Evolutionary conservation across 805 yeast genomes (phyloP).

Genomic region (Candida sphagnicola): DNA sequence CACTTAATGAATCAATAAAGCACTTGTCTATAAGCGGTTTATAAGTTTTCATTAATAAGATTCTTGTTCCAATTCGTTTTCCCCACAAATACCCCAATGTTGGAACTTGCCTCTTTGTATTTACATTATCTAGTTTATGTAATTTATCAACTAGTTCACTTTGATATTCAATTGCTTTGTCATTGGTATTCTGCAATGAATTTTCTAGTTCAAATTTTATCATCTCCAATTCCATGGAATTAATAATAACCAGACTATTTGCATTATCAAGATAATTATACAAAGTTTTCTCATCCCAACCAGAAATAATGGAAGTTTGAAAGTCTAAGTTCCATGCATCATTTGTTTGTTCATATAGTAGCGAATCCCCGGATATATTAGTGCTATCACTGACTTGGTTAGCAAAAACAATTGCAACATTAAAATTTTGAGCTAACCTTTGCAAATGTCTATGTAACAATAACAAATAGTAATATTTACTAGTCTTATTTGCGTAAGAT

Average conservation of each 20-base stretch:
- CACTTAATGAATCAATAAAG: neutral
- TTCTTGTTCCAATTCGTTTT: conserved; percentile 19
- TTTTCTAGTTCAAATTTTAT: conserved; percentile 6
- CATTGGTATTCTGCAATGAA: conserved; percentile 2
- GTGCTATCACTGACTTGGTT: conserved; percentile 78
- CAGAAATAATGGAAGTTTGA: conserved; percentile 69
- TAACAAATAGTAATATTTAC: conserved; percentile 40
- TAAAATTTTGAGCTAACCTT: conserved; percentile 41
- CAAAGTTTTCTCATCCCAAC: conserved; percentile 56
- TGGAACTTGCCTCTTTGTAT: conserved; percentile 22
- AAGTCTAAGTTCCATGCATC: conserved; percentile 45
- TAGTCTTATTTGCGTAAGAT: conserved; percentile 27
- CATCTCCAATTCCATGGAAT: conserved; percentile 6
- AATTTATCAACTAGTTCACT: conserved; percentile 8
- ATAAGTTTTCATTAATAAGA: conserved; percentile 27
- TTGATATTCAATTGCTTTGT: conserved; percentile 1
- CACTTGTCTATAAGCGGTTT: conserved; percentile 15
- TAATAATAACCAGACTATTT: neutral
- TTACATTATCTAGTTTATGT: conserved; percentile 7
- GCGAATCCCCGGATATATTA: conserved; percentile 7
- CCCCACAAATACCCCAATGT: conserved; percentile 33
- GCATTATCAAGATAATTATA: conserved; percentile 8
- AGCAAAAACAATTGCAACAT: conserved; percentile 63
- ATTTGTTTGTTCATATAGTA: conserved; percentile 16
- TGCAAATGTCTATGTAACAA: conserved; percentile 46